Evolutionary conservation across 2,329 filamentous ascomycete species (phyloP).

Genomic region (Xylaria sp.): DNA sequence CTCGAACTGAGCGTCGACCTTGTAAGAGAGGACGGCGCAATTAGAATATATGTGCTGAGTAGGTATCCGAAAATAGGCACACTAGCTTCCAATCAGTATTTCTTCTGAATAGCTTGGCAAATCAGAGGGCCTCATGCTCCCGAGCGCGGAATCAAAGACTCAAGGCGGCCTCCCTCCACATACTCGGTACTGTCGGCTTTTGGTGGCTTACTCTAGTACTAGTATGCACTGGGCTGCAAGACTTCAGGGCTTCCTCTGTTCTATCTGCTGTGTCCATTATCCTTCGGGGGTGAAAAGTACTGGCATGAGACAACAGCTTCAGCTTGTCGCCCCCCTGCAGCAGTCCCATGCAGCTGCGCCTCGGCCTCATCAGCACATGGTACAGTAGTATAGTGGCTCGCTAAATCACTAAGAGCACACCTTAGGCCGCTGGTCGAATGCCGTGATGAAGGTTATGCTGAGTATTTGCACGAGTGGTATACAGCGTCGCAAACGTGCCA

Average conservation of each 20-base stretch:
- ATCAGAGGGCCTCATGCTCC: background rate
- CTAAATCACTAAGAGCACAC: background rate
- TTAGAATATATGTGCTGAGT: background rate
- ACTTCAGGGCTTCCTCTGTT: too few relatives aligned
- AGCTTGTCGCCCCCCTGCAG: slow-evolving; percentile 2
- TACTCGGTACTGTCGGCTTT: background rate
- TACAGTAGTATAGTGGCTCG: background rate
- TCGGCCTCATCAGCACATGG: background rate
- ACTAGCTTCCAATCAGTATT: background rate
- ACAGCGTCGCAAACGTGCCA: background rate
- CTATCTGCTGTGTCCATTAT: background rate
- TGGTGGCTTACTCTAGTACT: background rate
- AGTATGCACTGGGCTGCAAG: too few relatives aligned
- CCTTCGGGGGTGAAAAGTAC: background rate
- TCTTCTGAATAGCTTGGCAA: background rate
- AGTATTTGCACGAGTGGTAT: too few relatives aligned
- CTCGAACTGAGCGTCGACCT: too few relatives aligned
- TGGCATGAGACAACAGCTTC: slow-evolving; percentile 3
- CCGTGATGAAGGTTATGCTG: background rate
- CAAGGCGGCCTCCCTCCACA: background rate
- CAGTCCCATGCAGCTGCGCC: background rate
- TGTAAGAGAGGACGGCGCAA: background rate
- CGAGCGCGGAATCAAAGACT: background rate
- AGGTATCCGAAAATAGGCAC: background rate
- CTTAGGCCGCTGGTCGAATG: background rate